phyloP scores from a whole-genome alignment of 139 green algal genomes.

The Tetratostichococcus sp. region DNA sequence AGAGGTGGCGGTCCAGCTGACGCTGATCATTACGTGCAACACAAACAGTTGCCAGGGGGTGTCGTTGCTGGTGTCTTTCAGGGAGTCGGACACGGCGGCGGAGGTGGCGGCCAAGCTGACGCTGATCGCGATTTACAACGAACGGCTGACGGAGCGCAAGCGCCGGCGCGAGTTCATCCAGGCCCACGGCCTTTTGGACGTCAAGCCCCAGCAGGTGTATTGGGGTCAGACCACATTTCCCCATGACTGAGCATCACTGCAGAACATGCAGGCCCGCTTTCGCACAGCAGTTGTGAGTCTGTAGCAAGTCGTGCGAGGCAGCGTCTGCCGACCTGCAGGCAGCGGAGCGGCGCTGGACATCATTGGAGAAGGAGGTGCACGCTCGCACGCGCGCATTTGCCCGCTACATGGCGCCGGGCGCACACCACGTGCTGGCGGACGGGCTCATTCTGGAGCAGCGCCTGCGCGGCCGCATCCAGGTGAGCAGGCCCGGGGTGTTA shows the following conservation, averaged over 20 bases:
- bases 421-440: slow-evolving; percentile 78
- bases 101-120: slow-evolving; percentile 65
- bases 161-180: slow-evolving; percentile 68
- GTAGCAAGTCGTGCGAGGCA: too few relatives aligned
- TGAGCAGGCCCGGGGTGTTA: too few relatives aligned
- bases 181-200: slow-evolving; percentile 64
- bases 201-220: slow-evolving; percentile 39
- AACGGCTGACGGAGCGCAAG: slow-evolving; percentile 60
- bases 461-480: slow-evolving; percentile 72
- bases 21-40: too few relatives aligned
- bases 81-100: slow-evolving; percentile 39
- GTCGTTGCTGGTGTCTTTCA: too few relatives aligned
- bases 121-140: slow-evolving; percentile 86
- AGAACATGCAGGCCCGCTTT: too few relatives aligned
- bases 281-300: too few relatives aligned
- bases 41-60: too few relatives aligned
- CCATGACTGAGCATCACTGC: too few relatives aligned
- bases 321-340: slow-evolving; percentile 22
- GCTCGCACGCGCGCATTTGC: slow-evolving; percentile 76
- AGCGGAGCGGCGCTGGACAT: slow-evolving; percentile 51
- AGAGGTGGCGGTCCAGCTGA: not conserved
- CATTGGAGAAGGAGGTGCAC: slow-evolving; percentile 65
- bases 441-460: slow-evolving; percentile 75
- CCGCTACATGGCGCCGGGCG: slow-evolving; percentile 53
- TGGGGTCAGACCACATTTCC: not conserved